A percentile compares a stretch with the other conserved stretches of the same genome.
Conservation (phyloP, 2,329 filamentous ascomycete species). For the Ascochyta pisi region DNA sequence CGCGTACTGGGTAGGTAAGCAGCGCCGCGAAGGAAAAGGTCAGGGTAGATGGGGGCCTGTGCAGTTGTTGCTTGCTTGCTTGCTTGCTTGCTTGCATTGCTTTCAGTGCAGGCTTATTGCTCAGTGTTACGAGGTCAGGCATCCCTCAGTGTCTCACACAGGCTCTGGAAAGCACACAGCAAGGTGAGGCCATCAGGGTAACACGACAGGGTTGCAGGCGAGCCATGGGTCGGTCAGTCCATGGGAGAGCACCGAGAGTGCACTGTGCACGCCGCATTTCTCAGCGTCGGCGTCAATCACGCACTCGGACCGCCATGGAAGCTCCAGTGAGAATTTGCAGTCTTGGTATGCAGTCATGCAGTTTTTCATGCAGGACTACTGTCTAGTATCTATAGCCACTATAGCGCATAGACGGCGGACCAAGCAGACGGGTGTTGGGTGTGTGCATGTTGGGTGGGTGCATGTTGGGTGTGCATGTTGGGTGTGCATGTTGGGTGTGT, state of each 20-base stretch:
- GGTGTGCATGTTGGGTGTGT: too few relatives aligned
- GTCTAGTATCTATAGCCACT: too few relatives aligned
- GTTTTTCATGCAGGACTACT: not conserved
- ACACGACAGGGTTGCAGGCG: conserved; percentile 15
- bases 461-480: too few relatives aligned
- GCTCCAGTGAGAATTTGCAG: not conserved
- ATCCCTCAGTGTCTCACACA: too few relatives aligned
- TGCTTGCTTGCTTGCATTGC: not conserved
- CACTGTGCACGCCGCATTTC: conserved; percentile 7
- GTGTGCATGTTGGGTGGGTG: too few relatives aligned
- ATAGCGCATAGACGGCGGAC: too few relatives aligned
- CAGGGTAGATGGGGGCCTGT: not conserved
- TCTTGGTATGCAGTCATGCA: not conserved
- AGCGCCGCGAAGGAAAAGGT: not conserved
- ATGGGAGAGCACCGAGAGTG: not conserved
- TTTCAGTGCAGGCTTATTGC: too few relatives aligned
- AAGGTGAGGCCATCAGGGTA: conserved; percentile 6
- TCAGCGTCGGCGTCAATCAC: conserved; percentile 5
- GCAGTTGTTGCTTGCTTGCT: not conserved
- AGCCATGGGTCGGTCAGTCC: not conserved
- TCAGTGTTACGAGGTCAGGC: not conserved
- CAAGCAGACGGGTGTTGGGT: too few relatives aligned
- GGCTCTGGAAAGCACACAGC: too few relatives aligned
- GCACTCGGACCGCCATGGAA: conserved; percentile 7
- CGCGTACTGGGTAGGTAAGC: conserved; percentile 2